Conservation (phyloP, 371 early-diverging fungal species). For the Apophysomyces trapeziformis region DNA sequence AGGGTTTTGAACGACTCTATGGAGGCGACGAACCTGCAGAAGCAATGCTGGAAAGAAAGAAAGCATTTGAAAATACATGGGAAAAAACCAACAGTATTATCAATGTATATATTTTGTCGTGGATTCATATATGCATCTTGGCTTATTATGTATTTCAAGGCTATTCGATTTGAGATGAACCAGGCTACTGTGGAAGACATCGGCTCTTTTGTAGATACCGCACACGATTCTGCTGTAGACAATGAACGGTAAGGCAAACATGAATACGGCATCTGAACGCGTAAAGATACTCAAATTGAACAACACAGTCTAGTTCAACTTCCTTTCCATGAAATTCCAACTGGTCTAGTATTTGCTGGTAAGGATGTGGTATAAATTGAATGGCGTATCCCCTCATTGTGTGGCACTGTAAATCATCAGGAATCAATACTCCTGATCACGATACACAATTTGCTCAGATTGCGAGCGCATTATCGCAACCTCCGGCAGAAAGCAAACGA, state of each 20-base stretch:
- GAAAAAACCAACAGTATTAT: conserved; percentile 35
- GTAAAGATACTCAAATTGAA: background rate
- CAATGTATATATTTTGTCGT: conserved; percentile 37
- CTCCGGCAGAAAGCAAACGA: conserved; percentile 26
- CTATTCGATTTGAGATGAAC: conserved; percentile 58
- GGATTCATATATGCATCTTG: background rate
- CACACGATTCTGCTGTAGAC: conserved; percentile 27
- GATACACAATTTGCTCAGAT: conserved; percentile 53
- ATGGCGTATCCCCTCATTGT: background rate
- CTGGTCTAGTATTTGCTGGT: conserved; percentile 73
- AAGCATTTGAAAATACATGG: conserved; percentile 49
- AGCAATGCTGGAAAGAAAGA: conserved; percentile 42
- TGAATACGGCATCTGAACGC: background rate
- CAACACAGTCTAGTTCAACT: conserved; percentile 25
- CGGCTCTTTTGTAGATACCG: conserved; percentile 51
- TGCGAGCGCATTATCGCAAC: conserved; percentile 41
- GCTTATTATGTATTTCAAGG: conserved; percentile 27
- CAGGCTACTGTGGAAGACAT: conserved; percentile 42
- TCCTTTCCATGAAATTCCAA: conserved; percentile 68
- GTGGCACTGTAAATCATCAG: background rate
- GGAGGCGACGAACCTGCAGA: conserved; percentile 50
- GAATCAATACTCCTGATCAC: conserved; percentile 55
- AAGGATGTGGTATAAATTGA: background rate
- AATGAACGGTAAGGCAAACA: conserved; percentile 15
- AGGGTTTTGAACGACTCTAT: conserved; percentile 52